Base-by-base conservation (phyloP, 345 rosid genomes). In the Passiflora organensis region DNA sequence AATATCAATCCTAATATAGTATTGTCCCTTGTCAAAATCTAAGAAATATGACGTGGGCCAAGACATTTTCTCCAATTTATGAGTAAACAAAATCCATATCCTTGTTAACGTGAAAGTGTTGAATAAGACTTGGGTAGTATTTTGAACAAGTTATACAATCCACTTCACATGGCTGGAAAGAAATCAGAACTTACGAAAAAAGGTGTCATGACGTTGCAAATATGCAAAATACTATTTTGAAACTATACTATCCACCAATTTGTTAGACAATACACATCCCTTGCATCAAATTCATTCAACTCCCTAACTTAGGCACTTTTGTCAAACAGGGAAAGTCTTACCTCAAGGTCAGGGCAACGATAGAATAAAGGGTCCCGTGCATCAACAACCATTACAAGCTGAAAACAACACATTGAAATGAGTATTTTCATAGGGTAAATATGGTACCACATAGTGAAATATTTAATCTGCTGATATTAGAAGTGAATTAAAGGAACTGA, bases 351-450 rank as follows among this genome's bases (percentile, higher is more conserved):
- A 38, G 91, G 91, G 62, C 99, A 89, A 20, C 81, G 85, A 53
- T 89, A 86, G 67, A 93, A 93, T 42, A 93, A 66, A 5, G 96
- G 96, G 62, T 93, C 85, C 62, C 96, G 76, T 42, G 94, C 95
- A 80, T 89, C 99, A 76, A 93, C 96, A 56, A 89, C 96, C 96
- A 91, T 91, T 56, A 89, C 98, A 42, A 91, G 77, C 96, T 91
- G 83, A 62, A 73, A 60, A 43, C 25, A 48, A 64, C 21, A 58
- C 43, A 41, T 4, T 8, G n/a, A 15, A 50, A 61, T 16, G 55
- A 32, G 32, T 1, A 5, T 28, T 9, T n/a, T 1, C 12, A 51
- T 11, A 1, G 14, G 19, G 11, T 6, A 42, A 2, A 28, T n/a
- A 38, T 6, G n/a, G 51, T 22, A 25, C 1, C 22, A 25, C 16